Evolutionary conservation across 768 basidiomycete species (phyloP).

Genomic region (Suillus hirtellus): DNA sequence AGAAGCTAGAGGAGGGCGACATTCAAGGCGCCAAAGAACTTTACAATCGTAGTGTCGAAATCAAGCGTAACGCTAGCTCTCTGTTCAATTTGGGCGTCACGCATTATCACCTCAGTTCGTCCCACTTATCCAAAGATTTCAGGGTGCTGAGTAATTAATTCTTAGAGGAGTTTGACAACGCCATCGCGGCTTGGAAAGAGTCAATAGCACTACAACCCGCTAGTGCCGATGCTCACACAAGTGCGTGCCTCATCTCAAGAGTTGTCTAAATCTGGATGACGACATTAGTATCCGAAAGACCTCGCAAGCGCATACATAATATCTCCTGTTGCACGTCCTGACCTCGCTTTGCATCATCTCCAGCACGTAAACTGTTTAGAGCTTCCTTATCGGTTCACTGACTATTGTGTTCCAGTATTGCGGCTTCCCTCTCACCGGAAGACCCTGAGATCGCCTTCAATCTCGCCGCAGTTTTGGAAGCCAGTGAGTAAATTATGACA

Average conservation of each 20-base stretch:
- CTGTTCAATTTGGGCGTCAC: conserved; percentile 90
- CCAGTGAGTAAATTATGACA: conserved; percentile 53
- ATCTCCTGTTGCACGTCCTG: conserved; percentile 75
- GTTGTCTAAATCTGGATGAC: conserved; percentile 17
- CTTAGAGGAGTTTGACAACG: conserved; percentile 84
- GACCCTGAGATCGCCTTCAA: conserved; percentile 93
- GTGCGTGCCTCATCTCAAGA: conserved; percentile 45
- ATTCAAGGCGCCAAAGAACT: conserved; percentile 74
- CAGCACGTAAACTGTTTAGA: conserved; percentile 48
- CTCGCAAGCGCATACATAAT: conserved; percentile 89
- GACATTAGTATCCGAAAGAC: conserved; percentile 48
- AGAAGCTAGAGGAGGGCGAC: conserved; percentile 85
- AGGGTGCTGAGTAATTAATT: conserved; percentile 17
- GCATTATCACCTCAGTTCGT: conserved; percentile 80
- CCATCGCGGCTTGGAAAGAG: conserved; percentile 85
- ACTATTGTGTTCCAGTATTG: conserved; percentile 58
- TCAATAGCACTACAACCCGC: conserved; percentile 79
- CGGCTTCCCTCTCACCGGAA: conserved; percentile 79
- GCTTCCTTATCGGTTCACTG: conserved; percentile 31
- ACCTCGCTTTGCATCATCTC: conserved; percentile 84
- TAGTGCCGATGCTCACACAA: conserved; percentile 86
- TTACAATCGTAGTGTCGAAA: conserved; percentile 78
- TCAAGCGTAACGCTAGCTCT: conserved; percentile 76
- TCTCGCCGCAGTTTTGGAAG: conserved; percentile 88
- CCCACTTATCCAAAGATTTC: conserved; percentile 17